Conservation (phyloP, 2,329 filamentous ascomycete genomes). For the Dichotomopilus funicola region DNA sequence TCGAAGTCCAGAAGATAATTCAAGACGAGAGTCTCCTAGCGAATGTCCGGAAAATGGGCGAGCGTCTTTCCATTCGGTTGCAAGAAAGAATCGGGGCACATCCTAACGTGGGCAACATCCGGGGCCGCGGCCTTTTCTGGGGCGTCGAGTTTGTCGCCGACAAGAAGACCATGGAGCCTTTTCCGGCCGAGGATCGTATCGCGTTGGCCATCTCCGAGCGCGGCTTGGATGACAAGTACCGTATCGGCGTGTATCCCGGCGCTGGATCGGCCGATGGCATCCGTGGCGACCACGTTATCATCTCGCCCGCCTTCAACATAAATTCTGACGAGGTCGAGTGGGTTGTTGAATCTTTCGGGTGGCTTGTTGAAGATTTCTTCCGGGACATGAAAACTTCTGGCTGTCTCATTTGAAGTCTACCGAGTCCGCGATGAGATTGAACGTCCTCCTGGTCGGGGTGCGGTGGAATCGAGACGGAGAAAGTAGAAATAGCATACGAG, state of each 20-base stretch:
- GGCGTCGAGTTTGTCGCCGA: constrained; percentile 37
- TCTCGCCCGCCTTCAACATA: constrained; percentile 64
- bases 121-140: constrained; percentile 41
- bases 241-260: constrained; percentile 54
- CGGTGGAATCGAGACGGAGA: no score
- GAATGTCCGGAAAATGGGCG: constrained; percentile 31
- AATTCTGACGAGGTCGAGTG: constrained; percentile 48
- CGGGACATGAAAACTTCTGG: background rate
- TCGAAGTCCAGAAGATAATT: constrained; percentile 36
- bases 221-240: constrained; percentile 28
- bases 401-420: background rate
- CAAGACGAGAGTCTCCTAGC: constrained; percentile 30
- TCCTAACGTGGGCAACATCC: constrained; percentile 37
- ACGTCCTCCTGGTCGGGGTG: no score
- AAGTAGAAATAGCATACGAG: no score
- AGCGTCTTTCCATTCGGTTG: constrained; percentile 28
- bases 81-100: constrained; percentile 26
- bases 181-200: constrained; percentile 28
- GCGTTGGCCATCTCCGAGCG: constrained; percentile 30
- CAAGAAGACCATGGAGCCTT: constrained; percentile 29
- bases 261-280: constrained; percentile 54
- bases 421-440: no score
- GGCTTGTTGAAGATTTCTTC: constrained; percentile 48
- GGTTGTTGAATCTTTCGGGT: constrained; percentile 45
- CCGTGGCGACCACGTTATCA: constrained; percentile 60